Base-by-base conservation (phyloP, 2,329 filamentous ascomycete genomes). In the Phialophora macrospora region DNA sequence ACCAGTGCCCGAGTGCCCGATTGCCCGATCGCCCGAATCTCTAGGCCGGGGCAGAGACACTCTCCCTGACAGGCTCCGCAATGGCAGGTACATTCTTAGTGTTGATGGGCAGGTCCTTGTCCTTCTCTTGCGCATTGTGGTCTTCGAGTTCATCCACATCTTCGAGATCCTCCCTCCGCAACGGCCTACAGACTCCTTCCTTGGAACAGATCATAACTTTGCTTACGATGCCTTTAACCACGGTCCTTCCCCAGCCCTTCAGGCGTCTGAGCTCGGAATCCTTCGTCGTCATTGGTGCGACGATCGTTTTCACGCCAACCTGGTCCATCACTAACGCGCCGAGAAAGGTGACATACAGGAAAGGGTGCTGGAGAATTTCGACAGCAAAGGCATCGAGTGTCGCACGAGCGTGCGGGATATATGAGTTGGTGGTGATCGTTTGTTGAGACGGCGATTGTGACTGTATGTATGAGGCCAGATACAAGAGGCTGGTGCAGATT, bases 311-410 rank as follows among this genome's bases (percentile, higher is more conserved):
- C 1, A 88, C 84, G 0, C 93, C 93, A 2, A 96, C 78, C 65
- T 89, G 86, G 3, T 89, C 86, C 0, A 88, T 87, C 9, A 97
- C 91, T 1, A 98, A 87, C 0, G 85, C 85, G 3, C 87, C 85
- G 72, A 98, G 83, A 72, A 98, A 83, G 3, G 90, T 90, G 0
- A 91, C 89, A 78, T 96, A 98, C 1, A 98, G 83, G 83, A 95
- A 96, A 0, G 95, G 93, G 73, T 98, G 93, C 76, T 98, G 93
- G 74, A 96, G 83, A 71, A 97, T 88, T 79, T 99, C 95, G 0
- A 91, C 89, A 72, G 96, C 92, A 71, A 99, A 99, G 0, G 93
- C 92, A 66, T 88, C 87, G 67, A 93, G 87, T 0, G 92, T 95
- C 70, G 90, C 85, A 58, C 85, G 84, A 0, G 92, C 93, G 38